phyloP scores from a whole-genome alignment of 352 stramenopile species.

The Thraustochytrium striatum region DNA sequence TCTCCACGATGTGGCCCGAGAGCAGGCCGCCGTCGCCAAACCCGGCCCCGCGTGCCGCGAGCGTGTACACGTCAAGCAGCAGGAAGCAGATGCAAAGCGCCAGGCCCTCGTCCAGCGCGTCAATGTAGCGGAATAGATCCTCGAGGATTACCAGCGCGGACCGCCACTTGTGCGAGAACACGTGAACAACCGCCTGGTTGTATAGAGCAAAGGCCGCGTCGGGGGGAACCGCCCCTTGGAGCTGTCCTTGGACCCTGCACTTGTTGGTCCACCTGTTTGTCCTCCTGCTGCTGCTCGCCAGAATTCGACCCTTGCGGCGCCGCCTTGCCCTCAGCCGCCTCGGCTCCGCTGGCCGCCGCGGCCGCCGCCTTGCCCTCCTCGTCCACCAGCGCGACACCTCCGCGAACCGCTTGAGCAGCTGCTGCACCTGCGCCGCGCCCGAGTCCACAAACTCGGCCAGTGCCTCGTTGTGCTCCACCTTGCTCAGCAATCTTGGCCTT shows the following conservation, averaged over 20 bases:
- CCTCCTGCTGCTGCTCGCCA: too few species aligned
- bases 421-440: too few species aligned
- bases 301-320: too few species aligned
- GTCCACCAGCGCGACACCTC: too few species aligned
- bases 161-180: constrained; percentile 81
- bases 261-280: too few species aligned
- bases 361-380: too few species aligned
- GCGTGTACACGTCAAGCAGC: constrained; percentile 81
- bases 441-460: not conserved
- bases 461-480: not conserved
- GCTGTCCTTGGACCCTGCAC: too few species aligned
- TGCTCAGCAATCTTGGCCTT: not conserved
- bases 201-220: constrained; percentile 79
- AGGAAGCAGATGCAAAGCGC: constrained; percentile 87
- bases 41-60: constrained; percentile 75
- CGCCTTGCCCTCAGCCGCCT: too few species aligned
- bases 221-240: constrained; percentile 59
- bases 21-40: constrained; percentile 67
- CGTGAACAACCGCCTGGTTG: constrained; percentile 77
- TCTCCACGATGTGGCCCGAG: constrained; percentile 65
- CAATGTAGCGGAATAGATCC: constrained; percentile 75
- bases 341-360: too few species aligned
- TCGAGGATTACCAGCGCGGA: constrained; percentile 75
- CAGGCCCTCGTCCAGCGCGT: constrained; percentile 79
- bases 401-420: too few species aligned